Conservation (phyloP, 2,329 filamentous ascomycete species). For the Calonectria pauciramosa region DNA sequence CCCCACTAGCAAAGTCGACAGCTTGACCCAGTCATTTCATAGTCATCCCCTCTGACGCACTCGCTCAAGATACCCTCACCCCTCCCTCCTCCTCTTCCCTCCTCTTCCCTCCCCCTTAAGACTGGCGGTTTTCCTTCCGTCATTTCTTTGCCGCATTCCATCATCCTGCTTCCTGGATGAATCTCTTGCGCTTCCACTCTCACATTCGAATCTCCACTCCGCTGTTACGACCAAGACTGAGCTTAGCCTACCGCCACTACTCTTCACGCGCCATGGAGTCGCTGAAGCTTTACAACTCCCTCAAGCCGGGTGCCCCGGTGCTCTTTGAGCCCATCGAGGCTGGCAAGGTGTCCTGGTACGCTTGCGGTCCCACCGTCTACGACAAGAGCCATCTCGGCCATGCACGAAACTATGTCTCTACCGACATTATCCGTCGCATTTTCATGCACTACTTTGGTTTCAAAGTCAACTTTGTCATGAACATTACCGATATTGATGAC, state of each 20-base stretch:
- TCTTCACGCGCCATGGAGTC: constrained; percentile 62
- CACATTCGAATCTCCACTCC: constrained; percentile 45
- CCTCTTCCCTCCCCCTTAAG: constrained; percentile 23
- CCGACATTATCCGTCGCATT: constrained; percentile 88
- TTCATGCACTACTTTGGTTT: constrained; percentile 87
- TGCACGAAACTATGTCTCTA: constrained; percentile 91
- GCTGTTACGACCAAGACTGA: constrained; percentile 36
- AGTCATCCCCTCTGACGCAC: constrained; percentile 31
- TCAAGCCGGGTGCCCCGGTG: constrained; percentile 79
- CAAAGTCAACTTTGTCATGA: constrained; percentile 90
- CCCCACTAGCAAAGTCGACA: constrained; percentile 20
- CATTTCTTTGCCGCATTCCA: constrained; percentile 21
- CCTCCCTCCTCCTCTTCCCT: constrained; percentile 31
- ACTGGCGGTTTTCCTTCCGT: neutral
- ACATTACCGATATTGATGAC: constrained; percentile 89
- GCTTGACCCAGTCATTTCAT: constrained; percentile 29
- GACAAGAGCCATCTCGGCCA: constrained; percentile 87
- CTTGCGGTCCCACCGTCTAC: constrained; percentile 89
- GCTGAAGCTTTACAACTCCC: constrained; percentile 84
- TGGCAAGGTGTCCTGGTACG: constrained; percentile 86
- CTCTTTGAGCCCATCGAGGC: constrained; percentile 81
- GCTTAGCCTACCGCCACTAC: constrained; percentile 50
- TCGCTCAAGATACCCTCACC: constrained; percentile 29
- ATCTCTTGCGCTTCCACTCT: constrained; percentile 51
- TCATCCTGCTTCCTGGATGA: constrained; percentile 49